Base-by-base conservation (phyloP, 176 grass and related monocot species). In the Zoysia pacifica region DNA sequence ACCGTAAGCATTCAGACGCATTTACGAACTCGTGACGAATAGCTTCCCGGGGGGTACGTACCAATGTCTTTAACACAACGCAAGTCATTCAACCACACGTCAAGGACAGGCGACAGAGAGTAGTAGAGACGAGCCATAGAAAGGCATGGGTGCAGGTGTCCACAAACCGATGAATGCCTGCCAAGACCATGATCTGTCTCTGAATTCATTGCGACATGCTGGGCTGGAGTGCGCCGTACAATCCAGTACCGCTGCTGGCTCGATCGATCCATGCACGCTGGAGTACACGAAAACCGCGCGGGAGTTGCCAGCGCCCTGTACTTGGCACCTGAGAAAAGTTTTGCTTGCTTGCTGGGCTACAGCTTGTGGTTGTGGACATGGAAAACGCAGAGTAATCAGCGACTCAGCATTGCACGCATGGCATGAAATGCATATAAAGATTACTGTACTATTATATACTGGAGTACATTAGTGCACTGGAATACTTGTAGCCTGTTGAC, bases 131-230 rank as follows among this genome's bases (percentile, higher is more conserved):
- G 54, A 79, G 62, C 13, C 51, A 48, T 65, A 45, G 43, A 78
- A 58, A 72, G 73, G 9, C 41, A 38, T 2, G 28, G 46, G 13
- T 41, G 41, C 48, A 13, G 47, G 68, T 72, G 81, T 35, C 55
- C 81, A 58, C 76, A 80, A 88, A 84, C 70, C 76, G 69, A 88
- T 69, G 86, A 76, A 43, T 65, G 55, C 48, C 42, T 81, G 70
- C 37, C 65, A 71, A 1, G 50, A 51, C 75, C 86, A 84, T 76
- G 70, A 74, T 36, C 80, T 48, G 8, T 52, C 69, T 44, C 81
- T 76, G 76, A 80, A 80, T 76, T 84, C 47, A 89, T 65, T 84
- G 48, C 56, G 8, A 28, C 16, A 43, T 77, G 65, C 41, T 36
- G 69, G 41, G 67, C 6, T 41, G 45, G 13, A 35, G 50, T 45